Base-by-base conservation (phyloP, 1,139 yeast species). In the Diutina pseudorugosa region DNA sequence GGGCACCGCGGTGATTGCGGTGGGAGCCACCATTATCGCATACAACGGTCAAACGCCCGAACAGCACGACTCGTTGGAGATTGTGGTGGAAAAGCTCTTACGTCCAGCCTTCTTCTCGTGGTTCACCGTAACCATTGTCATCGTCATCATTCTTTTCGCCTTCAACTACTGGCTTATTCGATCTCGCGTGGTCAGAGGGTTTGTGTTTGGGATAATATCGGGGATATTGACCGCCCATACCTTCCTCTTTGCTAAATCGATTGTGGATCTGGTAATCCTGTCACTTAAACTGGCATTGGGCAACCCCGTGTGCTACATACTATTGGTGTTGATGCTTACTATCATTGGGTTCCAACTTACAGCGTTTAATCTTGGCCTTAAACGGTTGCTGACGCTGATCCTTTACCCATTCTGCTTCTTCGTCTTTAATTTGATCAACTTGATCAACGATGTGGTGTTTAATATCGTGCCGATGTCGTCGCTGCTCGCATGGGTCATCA, bases 221-320 rank as follows among this genome's bases (percentile, higher is more conserved):
- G 96, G 96, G 1, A 79, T 85, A 0, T 70, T 89, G 52, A 85
- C 95, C 0, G 95, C 96, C 0, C 95, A 88, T 63, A 86, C 95
- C 0, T 76, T 90, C 54, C 72, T 90, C 52, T 77, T 88, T 69
- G 96, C 96, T 30, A 90, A 90, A 65, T 81, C 91, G 1, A 77
- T 88, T 0, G 85, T 89, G 16, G 95, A 88, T 60, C 79, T 85
- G 19, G 65, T 84, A 4, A 63, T 45, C n/a, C 19, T 19, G 12
- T 27, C 41, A 16, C 18, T 81, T 2, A 73, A 70, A 50, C 71
- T 79, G 0, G 66, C 82, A 16, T 47, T 74, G 18, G 68, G 68
- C 53, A 64, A 67, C 7, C 41, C 64, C 65, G 51, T 54, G 64
- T 53, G 64, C 63, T 36, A 75, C 72, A 33, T 77, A 82, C 70